Percentiles rank a stretch among this genome's conserved stretches.
These are phyloP conservation scores for Cercospora zeina DNA, from an alignment of 2,329 filamentous ascomycete genomes.

Conservation along the genomic window DNA sequence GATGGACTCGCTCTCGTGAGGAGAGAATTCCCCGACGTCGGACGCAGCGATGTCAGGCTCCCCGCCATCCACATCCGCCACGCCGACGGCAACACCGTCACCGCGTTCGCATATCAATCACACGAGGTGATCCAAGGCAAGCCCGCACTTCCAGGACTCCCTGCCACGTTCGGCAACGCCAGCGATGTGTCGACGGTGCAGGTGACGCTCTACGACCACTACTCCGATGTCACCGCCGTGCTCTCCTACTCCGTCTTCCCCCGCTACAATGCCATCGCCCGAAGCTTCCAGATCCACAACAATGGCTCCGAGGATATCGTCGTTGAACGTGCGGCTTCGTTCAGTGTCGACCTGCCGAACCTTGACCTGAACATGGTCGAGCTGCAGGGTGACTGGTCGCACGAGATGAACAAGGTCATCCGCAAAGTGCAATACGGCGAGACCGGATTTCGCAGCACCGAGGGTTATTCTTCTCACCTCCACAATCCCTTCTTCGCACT, in stretches of 20 bases:
- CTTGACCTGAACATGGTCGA: conserved; percentile 64
- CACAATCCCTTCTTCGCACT: conserved; percentile 66
- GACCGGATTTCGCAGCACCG: conserved; percentile 59
- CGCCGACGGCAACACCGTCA: conserved; percentile 59
- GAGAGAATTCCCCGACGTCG: conserved; percentile 65
- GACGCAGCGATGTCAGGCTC: conserved; percentile 62
- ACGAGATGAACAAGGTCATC: conserved; percentile 56
- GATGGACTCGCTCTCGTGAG: conserved; percentile 53
- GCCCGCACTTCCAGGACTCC: conserved; percentile 57
- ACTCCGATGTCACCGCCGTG: conserved; percentile 59
- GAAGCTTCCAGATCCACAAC: conserved; percentile 64
- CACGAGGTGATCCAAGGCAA: conserved; percentile 60
- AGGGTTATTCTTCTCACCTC: conserved; percentile 63
- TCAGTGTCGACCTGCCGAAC: conserved; percentile 62
- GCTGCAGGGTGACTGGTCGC: conserved; percentile 60
- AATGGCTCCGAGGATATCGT: conserved; percentile 50
- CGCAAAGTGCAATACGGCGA: conserved; percentile 59
- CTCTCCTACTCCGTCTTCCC: conserved; percentile 66
- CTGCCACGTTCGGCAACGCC: conserved; percentile 59
- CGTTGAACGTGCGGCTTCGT: conserved; percentile 54
- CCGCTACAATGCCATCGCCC: conserved; percentile 59
- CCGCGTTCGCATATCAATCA: conserved; percentile 59
- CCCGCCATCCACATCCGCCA: conserved; percentile 64
- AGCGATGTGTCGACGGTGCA: conserved; percentile 60
- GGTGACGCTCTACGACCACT: conserved; percentile 60